These are phyloP conservation scores for Paraglomus occultum DNA, from an alignment of 192 early-diverging fungal genomes.

Conservation along the genomic window DNA sequence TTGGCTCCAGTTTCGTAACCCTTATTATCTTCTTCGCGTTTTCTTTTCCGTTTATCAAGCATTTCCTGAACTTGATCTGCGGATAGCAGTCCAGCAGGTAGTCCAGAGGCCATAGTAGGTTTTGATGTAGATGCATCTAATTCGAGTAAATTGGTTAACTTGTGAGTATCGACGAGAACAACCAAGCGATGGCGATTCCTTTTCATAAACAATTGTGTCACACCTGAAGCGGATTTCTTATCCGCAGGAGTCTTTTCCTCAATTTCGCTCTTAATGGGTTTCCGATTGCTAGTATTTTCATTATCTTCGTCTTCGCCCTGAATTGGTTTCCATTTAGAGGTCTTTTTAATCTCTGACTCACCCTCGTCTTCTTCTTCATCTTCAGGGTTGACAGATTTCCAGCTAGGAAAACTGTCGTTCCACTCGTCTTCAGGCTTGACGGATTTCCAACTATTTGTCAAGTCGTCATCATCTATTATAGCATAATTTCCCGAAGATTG, in stretches of 20 bases:
- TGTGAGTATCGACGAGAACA: conserved; percentile 29
- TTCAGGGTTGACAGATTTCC: not conserved
- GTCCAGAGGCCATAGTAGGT: conserved; percentile 30
- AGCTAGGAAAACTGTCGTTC: not conserved
- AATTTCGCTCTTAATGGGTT: not conserved
- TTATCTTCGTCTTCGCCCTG: not conserved
- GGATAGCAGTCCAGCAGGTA: conserved; percentile 34
- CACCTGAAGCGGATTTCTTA: conserved; percentile 22
- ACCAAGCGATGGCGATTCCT: conserved; percentile 27
- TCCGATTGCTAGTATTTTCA: not conserved
- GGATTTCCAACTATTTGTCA: conserved; percentile 17
- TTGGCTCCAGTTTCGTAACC: conserved; percentile 36
- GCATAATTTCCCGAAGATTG: not conserved
- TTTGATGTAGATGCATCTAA: conserved; percentile 24
- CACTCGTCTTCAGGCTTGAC: not conserved
- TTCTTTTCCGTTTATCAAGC: conserved; percentile 24
- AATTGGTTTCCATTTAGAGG: conserved; percentile 24
- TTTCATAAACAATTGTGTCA: conserved; percentile 29
- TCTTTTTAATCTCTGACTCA: not conserved
- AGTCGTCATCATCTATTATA: conserved; percentile 24
- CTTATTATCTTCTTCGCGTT: conserved; percentile 9
- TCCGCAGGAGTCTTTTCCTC: not conserved
- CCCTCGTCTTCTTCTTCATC: not conserved
- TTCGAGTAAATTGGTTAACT: conserved; percentile 17
- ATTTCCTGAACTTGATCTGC: conserved; percentile 29